These are phyloP conservation scores for Aspergillus persii DNA, from an alignment of 2,329 filamentous ascomycete genomes.

Conservation along the genomic window DNA sequence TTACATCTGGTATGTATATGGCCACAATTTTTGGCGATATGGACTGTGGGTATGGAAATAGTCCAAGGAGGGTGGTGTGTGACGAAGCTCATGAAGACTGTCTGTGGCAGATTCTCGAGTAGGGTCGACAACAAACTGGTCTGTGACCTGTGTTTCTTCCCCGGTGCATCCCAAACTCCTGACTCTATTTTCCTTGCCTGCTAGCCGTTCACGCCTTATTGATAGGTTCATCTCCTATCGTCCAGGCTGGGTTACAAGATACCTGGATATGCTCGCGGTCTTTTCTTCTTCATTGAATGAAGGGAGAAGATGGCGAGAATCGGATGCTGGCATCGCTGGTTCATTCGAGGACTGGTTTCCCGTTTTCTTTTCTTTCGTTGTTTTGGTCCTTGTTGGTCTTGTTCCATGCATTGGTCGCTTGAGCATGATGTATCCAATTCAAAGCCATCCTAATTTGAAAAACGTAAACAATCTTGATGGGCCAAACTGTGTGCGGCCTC, in stretches of 20 bases:
- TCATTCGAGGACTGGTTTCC: slow-evolving; percentile 36
- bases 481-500: not conserved
- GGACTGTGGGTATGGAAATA: slow-evolving; percentile 8
- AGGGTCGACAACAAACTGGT: slow-evolving; percentile 29
- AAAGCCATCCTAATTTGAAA: slow-evolving; percentile 20
- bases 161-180: not conserved
- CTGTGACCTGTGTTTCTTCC: slow-evolving; percentile 30
- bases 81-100: slow-evolving; percentile 13
- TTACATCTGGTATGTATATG: slow-evolving; percentile 38
- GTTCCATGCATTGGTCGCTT: slow-evolving; percentile 15
- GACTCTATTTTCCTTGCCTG: not conserved
- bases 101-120: slow-evolving; percentile 31
- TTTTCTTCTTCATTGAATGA: slow-evolving; percentile 30
- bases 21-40: slow-evolving; percentile 17
- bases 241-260: slow-evolving; percentile 46
- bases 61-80: not conserved
- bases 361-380: slow-evolving; percentile 21
- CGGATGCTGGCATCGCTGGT: slow-evolving; percentile 46
- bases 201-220: slow-evolving; percentile 12
- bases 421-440: slow-evolving; percentile 24
- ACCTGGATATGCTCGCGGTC: slow-evolving; percentile 35
- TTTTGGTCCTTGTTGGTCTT: slow-evolving; percentile 17
- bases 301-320: slow-evolving; percentile 40
- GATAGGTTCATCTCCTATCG: slow-evolving; percentile 56
- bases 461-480: not conserved